These are phyloP conservation scores for Ceratocystis harringtonii DNA, from an alignment of 2,329 filamentous ascomycete species.

Conservation along the genomic window DNA sequence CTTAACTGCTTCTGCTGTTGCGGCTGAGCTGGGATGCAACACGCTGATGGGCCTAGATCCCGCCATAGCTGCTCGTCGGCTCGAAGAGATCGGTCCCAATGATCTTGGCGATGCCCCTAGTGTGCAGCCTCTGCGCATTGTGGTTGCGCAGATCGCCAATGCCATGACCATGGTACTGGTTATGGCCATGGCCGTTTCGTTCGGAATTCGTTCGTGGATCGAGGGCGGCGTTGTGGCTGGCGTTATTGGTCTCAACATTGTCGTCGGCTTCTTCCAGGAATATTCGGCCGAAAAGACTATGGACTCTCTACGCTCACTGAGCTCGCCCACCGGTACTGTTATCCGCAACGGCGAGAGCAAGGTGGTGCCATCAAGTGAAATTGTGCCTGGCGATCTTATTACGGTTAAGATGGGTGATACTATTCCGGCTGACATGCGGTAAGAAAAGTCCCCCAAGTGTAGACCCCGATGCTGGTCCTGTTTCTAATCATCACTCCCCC, in stretches of 20 bases:
- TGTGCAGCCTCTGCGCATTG: slow-evolving; percentile 42
- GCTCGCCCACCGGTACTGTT: slow-evolving; percentile 26
- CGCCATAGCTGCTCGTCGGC: slow-evolving; percentile 34
- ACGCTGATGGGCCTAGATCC: slow-evolving; percentile 38
- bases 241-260: slow-evolving; percentile 38
- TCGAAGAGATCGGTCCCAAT: slow-evolving; percentile 43
- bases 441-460: not conserved
- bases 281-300: slow-evolving; percentile 30
- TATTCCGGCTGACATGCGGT: slow-evolving; percentile 40
- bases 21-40: slow-evolving; percentile 38
- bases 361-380: slow-evolving; percentile 23
- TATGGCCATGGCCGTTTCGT: slow-evolving; percentile 42
- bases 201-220: slow-evolving; percentile 36
- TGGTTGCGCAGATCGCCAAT: slow-evolving; percentile 42
- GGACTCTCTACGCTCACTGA: slow-evolving; percentile 26
- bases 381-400: slow-evolving; percentile 44
- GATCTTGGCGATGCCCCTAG: slow-evolving; percentile 34
- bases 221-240: slow-evolving; percentile 37
- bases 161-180: slow-evolving; percentile 45
- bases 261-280: slow-evolving; percentile 33
- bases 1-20: slow-evolving; percentile 33
- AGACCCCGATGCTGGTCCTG: not conserved
- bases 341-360: slow-evolving; percentile 26
- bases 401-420: slow-evolving; percentile 37
- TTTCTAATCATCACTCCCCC: slow-evolving; percentile 24